Evolutionary conservation across 345 rosid genomes (phyloP), one percentile per base, ranked within the genome.

Genomic region (Pistacia vera): DNA sequence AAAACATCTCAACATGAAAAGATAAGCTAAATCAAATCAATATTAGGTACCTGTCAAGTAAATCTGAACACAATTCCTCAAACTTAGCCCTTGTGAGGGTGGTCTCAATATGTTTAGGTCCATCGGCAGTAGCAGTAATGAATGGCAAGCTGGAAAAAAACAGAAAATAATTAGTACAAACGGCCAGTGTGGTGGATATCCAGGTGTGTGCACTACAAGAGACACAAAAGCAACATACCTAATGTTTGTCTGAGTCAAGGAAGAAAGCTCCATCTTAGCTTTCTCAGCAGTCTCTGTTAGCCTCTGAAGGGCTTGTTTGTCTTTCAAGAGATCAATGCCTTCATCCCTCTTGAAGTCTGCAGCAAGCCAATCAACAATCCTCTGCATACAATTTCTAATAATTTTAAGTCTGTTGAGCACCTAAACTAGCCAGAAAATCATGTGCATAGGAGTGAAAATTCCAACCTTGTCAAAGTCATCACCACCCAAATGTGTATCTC

Each of bases 401-500:
- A 9, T 44, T 46, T 17, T 18, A 18, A 71, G 59, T 71, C 68
- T 8, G 49, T 38, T 56, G 57, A 71, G 2, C 16, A 55, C 74
- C 17, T 10, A 59, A 17, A 36, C 25, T n/a, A 14, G 18, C 10
- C 35, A 61, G 33, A 51, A n/a, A 13, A 14, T 14, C 18, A 3
- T 14, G 57, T 16, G n/a, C 8, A n/a, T 0, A 46, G 18, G 48
- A 18, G 2, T 18, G n/a, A 49, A 41, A 33, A 44, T 13, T 28
- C 82, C 22, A 61, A 92, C 98, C 97, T 93, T 96, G 66, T 96
- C 98, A 73, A 95, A 95, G 78, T 95, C 99, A 84, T 95, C 99
- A 77, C 99, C 99, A n/a, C 99, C 99, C 89, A 95, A 84, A 85
- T 96, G 98, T 1, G 99, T 96, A 80, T 96, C 99, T 6, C 99